Evolutionary conservation across 208 protist genomes (phyloP).

Genomic region (Spongospora subterranea): DNA sequence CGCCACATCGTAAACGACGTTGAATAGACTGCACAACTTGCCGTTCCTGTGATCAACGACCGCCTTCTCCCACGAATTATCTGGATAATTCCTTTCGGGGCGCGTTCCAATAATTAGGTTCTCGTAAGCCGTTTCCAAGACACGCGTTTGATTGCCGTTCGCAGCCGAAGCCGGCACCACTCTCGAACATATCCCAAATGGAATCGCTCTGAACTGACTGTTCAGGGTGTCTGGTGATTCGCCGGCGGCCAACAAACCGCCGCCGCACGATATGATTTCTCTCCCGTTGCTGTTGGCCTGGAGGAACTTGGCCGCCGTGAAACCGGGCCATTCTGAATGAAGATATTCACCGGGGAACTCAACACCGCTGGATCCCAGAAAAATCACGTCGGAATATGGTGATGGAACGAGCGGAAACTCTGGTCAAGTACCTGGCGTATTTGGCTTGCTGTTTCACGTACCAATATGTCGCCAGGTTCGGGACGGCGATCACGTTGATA

Average conservation of each 20-base stretch:
- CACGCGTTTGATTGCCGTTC: not conserved
- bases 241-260: not conserved
- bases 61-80: not conserved
- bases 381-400: not conserved
- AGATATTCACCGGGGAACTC: not conserved
- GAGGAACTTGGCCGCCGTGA: not conserved
- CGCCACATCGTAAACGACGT: not conserved
- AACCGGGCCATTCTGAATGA: not conserved
- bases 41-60: not conserved
- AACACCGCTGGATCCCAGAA: not conserved
- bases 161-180: not conserved
- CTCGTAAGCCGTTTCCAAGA: not conserved
- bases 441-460: not conserved
- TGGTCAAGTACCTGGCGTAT: not conserved
- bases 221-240: not conserved
- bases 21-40: not conserved
- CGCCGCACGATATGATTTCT: not conserved
- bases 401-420: not conserved
- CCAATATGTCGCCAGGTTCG: constrained; percentile 3
- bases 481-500: not conserved
- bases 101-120: not conserved
- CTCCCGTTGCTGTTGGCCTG: not conserved
- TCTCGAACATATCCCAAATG: constrained; percentile 35
- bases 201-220: not conserved
- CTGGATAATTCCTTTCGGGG: not conserved